Evolutionary conservation across 352 stramenopile genomes (phyloP).

Genomic region (Pythium utonaiense): DNA sequence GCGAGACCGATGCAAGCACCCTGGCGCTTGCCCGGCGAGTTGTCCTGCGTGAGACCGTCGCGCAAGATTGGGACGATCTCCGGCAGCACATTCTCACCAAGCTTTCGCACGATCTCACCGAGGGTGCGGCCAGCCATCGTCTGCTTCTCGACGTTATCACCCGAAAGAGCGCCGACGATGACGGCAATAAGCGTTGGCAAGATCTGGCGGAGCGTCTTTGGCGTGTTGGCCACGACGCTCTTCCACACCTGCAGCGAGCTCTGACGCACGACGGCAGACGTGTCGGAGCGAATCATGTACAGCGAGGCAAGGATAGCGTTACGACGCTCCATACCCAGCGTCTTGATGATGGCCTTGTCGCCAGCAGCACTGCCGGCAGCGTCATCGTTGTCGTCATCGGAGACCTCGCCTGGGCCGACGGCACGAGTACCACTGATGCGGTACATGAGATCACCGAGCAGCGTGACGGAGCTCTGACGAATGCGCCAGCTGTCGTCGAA

Average conservation of each 20-base stretch:
- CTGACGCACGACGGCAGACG: slow-evolving; percentile 94
- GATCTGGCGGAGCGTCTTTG: slow-evolving; percentile 97
- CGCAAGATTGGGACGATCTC: slow-evolving; percentile 98
- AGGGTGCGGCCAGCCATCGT: slow-evolving; percentile 92
- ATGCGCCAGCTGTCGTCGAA: slow-evolving; percentile 99
- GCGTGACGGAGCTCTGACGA: slow-evolving; percentile 94
- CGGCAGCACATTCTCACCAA: slow-evolving; percentile 98
- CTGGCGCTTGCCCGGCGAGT: slow-evolving; percentile 74
- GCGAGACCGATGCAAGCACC: slow-evolving; percentile 98
- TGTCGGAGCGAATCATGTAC: slow-evolving; percentile 98
- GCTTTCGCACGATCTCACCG: slow-evolving; percentile 98
- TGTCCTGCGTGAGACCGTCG: slow-evolving; percentile 82
- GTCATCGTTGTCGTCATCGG: slow-evolving; percentile 82
- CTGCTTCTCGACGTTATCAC: slow-evolving; percentile 86
- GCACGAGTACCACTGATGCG: slow-evolving; percentile 96
- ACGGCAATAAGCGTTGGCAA: slow-evolving; percentile 94
- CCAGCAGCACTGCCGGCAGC: slow-evolving; percentile 75
- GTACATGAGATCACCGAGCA: slow-evolving; percentile 96
- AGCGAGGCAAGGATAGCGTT: slow-evolving; percentile 96
- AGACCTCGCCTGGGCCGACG: slow-evolving; percentile 62
- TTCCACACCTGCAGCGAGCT: slow-evolving; percentile 98
- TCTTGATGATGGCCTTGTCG: slow-evolving; percentile 85
- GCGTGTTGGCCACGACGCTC: slow-evolving; percentile 97
- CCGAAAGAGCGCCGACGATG: slow-evolving; percentile 95
- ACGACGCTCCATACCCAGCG: slow-evolving; percentile 92